Percentiles rank a stretch among this genome's conserved stretches.
Evolutionary conservation across 2,329 filamentous ascomycete genomes (phyloP).

Genomic region (Trichoderma arundinaceum): DNA sequence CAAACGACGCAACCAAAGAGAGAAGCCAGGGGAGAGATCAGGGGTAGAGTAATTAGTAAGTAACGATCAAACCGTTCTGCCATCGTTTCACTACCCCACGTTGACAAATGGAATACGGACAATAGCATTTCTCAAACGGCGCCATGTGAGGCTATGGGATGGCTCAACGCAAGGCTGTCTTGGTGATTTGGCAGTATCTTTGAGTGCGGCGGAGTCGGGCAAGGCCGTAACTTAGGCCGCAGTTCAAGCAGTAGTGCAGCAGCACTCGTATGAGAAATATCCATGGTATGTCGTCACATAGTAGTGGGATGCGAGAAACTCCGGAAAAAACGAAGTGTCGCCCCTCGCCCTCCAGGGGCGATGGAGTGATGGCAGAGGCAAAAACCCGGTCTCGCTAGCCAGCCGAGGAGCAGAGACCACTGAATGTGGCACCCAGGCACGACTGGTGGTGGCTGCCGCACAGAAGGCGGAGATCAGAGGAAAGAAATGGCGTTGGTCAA

Average conservation of each 20-base stretch:
- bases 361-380: background rate
- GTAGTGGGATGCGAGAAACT: background rate
- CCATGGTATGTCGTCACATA: background rate
- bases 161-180: slow-evolving; percentile 32
- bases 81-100: background rate
- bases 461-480: background rate
- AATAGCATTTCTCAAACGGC: background rate
- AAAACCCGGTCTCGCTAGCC: no score
- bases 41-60: background rate
- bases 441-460: background rate
- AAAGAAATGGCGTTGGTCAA: slow-evolving; percentile 20
- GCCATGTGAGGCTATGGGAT: slow-evolving; percentile 26
- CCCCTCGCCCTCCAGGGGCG: background rate
- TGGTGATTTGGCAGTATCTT: background rate
- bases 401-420: background rate
- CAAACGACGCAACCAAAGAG: slow-evolving; percentile 4
- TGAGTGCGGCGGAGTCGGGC: slow-evolving; percentile 15
- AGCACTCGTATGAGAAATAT: background rate
- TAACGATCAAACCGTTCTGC: background rate
- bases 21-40: background rate
- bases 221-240: slow-evolving; percentile 13
- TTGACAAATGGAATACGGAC: background rate
- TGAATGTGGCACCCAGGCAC: background rate
- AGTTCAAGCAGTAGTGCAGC: slow-evolving; percentile 3
- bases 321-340: background rate